Percentiles rank a stretch among this genome's conserved stretches.
Evolutionary conservation across 768 basidiomycete genomes (phyloP).

Genomic region (Naganishia vishniacii): DNA sequence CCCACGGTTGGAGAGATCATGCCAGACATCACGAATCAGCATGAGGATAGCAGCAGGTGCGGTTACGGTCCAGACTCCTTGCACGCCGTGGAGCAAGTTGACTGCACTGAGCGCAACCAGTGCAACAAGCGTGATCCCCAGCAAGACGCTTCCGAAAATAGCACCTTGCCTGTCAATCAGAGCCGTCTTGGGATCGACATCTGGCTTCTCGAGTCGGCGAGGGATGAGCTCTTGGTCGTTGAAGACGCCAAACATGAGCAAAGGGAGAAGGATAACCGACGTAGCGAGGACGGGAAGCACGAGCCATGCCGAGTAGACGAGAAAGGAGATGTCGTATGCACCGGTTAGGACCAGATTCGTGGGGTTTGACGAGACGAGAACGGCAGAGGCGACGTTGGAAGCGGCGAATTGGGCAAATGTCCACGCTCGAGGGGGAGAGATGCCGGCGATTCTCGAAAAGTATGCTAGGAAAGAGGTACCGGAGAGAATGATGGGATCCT

Average conservation of each 20-base stretch:
- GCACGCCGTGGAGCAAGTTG: conserved; percentile 41
- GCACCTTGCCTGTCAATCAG: conserved; percentile 72
- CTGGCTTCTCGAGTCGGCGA: conserved; percentile 36
- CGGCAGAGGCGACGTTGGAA: conserved; percentile 64
- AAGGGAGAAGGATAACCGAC: conserved; percentile 59
- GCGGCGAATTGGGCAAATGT: conserved; percentile 57
- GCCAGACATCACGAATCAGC: conserved; percentile 60
- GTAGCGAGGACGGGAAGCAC: conserved; percentile 70
- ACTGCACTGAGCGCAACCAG: conserved; percentile 66
- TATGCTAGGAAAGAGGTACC: conserved; percentile 49
- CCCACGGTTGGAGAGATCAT: conserved; percentile 33
- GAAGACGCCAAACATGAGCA: conserved; percentile 41
- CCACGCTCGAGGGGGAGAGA: conserved; percentile 50
- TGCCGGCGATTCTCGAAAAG: conserved; percentile 52
- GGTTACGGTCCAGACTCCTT: conserved; percentile 55
- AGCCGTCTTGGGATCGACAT: conserved; percentile 55
- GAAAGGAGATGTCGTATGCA: conserved; percentile 71
- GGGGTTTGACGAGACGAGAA: conserved; percentile 78
- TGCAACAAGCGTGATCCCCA: conserved; percentile 64
- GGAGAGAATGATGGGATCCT: conserved; percentile 83
- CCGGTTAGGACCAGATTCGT: conserved; percentile 91
- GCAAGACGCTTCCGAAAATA: conserved; percentile 63
- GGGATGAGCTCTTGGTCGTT: conserved; percentile 34
- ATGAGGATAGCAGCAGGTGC: conserved; percentile 73
- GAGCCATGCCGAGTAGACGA: conserved; percentile 72